phyloP scores from a whole-genome alignment of 1,284 basidiomycete species.

The Sporisorium scitamineum region DNA sequence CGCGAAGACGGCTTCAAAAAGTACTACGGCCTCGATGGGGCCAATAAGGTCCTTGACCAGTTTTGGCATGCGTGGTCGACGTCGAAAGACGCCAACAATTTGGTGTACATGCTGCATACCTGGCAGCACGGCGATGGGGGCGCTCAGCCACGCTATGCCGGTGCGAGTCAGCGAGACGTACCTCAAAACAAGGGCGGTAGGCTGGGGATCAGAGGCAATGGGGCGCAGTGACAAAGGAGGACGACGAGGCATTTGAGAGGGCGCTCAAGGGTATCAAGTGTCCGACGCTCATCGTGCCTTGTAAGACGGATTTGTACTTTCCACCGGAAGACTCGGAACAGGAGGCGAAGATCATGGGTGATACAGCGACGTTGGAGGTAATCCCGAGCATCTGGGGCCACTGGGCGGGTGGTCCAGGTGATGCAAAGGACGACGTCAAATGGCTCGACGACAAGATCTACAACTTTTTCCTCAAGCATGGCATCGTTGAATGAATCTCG shows the following conservation, averaged over 20 bases:
- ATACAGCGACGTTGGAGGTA: conserved; percentile 39
- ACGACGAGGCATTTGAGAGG: conserved; percentile 45
- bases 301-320: conserved; percentile 55
- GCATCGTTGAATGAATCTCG: conserved; percentile 15
- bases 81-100: conserved; percentile 50
- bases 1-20: conserved; percentile 40
- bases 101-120: conserved; percentile 46
- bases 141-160: conserved; percentile 42
- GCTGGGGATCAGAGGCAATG: conserved; percentile 23
- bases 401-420: conserved; percentile 50
- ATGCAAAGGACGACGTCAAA: conserved; percentile 45
- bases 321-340: conserved; percentile 51
- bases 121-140: conserved; percentile 53
- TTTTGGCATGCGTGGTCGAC: conserved; percentile 47
- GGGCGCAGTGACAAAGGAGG: conserved; percentile 21
- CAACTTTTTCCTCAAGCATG: conserved; percentile 34
- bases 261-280: conserved; percentile 44
- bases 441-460: conserved; percentile 45
- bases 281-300: conserved; percentile 43
- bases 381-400: conserved; percentile 57
- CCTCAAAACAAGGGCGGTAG: conserved; percentile 17
- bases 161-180: conserved; percentile 28
- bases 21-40: conserved; percentile 34
- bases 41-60: conserved; percentile 18
- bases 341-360: conserved; percentile 40